Evolutionary conservation across 306 rosid genomes (phyloP).

Genomic region (Sicyos baderoa): DNA sequence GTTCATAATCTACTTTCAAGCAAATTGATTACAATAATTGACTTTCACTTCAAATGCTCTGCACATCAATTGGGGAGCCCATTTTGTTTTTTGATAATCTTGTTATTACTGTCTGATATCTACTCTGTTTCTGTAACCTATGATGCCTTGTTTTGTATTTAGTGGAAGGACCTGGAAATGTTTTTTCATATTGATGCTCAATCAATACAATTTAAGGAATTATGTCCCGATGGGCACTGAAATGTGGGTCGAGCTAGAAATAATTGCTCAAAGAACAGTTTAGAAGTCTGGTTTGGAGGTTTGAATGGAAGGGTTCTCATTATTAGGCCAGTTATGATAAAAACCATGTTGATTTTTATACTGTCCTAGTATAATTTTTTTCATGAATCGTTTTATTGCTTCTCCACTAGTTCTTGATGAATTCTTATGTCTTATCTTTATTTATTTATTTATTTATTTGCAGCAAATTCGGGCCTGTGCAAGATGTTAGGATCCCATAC

Average conservation of each 20-base stretch:
- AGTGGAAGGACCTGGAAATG: neutral
- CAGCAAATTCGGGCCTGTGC: conserved; percentile 95
- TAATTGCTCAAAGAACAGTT: conserved; percentile 11
- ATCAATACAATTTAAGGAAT: neutral
- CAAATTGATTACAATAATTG: too few relatives aligned
- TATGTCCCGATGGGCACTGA: neutral
- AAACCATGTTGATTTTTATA: neutral
- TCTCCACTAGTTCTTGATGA: neutral
- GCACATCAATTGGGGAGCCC: neutral
- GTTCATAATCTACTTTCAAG: too few relatives aligned
- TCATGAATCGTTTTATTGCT: neutral
- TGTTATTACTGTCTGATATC: neutral
- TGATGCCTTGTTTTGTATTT: neutral
- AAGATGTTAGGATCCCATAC: conserved; percentile 96
- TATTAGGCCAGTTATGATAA: neutral
- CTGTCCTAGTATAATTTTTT: neutral
- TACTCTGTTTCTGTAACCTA: neutral
- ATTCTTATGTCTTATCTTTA: neutral
- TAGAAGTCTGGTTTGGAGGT: neutral
- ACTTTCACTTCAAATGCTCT: too few relatives aligned
- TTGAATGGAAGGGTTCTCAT: neutral
- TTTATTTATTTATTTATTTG: too few relatives aligned
- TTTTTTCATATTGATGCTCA: conserved; percentile 5
- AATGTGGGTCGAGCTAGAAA: neutral
- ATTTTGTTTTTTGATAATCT: conserved; percentile 5